Base-by-base conservation (phyloP, 2,329 filamentous ascomycete species). In the Hypoxylon sp. region DNA sequence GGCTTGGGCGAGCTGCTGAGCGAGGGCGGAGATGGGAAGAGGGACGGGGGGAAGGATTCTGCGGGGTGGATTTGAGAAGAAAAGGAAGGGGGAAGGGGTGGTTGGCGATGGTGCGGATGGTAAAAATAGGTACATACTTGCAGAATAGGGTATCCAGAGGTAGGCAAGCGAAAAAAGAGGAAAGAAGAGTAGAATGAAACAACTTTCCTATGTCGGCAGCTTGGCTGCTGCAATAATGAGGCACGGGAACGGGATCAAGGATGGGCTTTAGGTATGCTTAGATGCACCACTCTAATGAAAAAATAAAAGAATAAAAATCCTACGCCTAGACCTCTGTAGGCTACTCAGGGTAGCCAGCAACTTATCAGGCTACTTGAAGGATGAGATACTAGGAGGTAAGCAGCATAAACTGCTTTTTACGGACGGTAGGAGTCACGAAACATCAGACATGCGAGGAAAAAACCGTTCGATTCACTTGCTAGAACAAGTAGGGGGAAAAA, bases 51-150 rank as follows among this genome's bases (percentile, higher is more conserved):
- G 13, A 24, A n/a, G 37, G 38, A 17, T 18, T 15, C 13, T 13
- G 33, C 35, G 23, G 47, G 47, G 10, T 51, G 46, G 56, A 45
- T 60, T 21, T 60, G 31, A 54, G 23, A 37, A 17, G 10, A 13
- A 17, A 18, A 3, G 13, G 24, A 37, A 15, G 15, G 31, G 11
- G 11, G 17, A 11, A 24, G 24, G 11, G 21, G 15, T 7, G 23
- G 10, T 26, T 15, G 29, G 40, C 27, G 29, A 24, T 40, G 13
- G 27, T 17, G 13, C n/a, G n/a, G n/a, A n/a, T n/a, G n/a, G n/a
- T n/a, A n/a, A n/a, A n/a, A n/a, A n/a, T n/a, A n/a, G n/a, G n/a
- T n/a, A n/a, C n/a, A n/a, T n/a, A n/a, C n/a, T n/a, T n/a, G n/a
- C n/a, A n/a, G n/a, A n/a, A n/a, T n/a, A n/a, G n/a, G n/a, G n/a